These are phyloP conservation scores for Herpotrichia juniperi DNA, from an alignment of 2,329 filamentous ascomycete species.

Conservation along the genomic window DNA sequence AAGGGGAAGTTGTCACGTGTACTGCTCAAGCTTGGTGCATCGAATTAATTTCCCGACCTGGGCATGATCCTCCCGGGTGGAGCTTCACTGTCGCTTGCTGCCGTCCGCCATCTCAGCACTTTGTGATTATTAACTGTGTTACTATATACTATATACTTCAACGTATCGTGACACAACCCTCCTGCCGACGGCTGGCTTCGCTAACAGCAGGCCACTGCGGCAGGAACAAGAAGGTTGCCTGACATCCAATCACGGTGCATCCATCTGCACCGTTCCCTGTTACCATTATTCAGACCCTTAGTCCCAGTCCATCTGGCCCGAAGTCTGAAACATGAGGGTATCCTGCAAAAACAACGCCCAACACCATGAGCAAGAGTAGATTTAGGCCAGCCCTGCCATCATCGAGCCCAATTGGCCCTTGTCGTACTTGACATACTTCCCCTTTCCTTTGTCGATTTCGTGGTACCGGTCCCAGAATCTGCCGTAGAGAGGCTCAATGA, in stretches of 20 bases:
- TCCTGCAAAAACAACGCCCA: slow-evolving; percentile 30
- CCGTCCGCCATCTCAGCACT: not conserved
- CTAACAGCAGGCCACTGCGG: not conserved
- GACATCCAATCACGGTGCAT: slow-evolving; percentile 25
- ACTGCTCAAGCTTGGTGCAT: not conserved
- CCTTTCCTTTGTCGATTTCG: slow-evolving; percentile 95
- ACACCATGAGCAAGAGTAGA: slow-evolving; percentile 14
- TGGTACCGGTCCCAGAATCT: slow-evolving; percentile 98
- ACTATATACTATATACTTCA: not conserved
- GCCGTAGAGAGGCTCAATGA: slow-evolving; percentile 92
- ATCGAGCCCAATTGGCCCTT: slow-evolving; percentile 76
- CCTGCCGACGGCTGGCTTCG: not conserved
- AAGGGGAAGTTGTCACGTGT: slow-evolving; percentile 38
- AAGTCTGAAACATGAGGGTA: slow-evolving; percentile 38
- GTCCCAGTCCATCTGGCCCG: slow-evolving; percentile 18
- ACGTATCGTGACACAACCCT: slow-evolving; percentile 1
- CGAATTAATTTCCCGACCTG: not conserved
- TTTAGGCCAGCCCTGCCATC: slow-evolving; percentile 54
- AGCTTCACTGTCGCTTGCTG: not conserved
- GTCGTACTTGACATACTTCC: slow-evolving; percentile 98
- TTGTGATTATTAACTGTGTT: not conserved
- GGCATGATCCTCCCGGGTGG: not conserved
- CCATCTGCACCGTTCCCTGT: slow-evolving; percentile 14
- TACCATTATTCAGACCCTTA: slow-evolving; percentile 8
- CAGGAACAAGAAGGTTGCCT: not conserved